Percentiles rank a stretch among this genome's conserved stretches.
Evolutionary conservation across 2,329 filamentous ascomycete species (phyloP).

Genomic region (Venturiaceae sp.): DNA sequence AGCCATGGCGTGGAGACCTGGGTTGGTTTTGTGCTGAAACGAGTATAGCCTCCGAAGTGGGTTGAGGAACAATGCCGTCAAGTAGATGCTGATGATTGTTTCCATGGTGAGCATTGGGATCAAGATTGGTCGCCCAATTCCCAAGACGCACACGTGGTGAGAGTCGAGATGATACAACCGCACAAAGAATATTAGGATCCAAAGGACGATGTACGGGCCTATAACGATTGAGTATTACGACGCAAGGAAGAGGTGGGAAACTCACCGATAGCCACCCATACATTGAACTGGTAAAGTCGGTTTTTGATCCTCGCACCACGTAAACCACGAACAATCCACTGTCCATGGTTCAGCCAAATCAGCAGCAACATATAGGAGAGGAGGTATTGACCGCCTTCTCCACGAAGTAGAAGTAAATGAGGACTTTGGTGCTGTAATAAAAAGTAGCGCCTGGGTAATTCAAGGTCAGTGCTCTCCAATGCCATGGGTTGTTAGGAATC

Average conservation of each 20-base stretch:
- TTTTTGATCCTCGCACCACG: constrained; percentile 44
- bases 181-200: constrained; percentile 50
- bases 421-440: constrained; percentile 55
- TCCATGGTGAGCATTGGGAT: constrained; percentile 54
- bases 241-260: not conserved
- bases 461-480: not conserved
- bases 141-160: constrained; percentile 49
- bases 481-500: not conserved
- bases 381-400: constrained; percentile 47
- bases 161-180: constrained; percentile 46
- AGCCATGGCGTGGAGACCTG: constrained; percentile 40
- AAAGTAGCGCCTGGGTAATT: constrained; percentile 34
- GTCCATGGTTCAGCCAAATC: not conserved
- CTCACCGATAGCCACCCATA: constrained; percentile 45
- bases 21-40: constrained; percentile 36
- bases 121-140: constrained; percentile 49
- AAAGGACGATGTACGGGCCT: constrained; percentile 27
- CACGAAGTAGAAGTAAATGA: constrained; percentile 57
- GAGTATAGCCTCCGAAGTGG: constrained; percentile 48
- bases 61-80: constrained; percentile 54
- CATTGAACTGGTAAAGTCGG: constrained; percentile 52
- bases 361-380: not conserved
- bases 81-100: constrained; percentile 49
- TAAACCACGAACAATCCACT: constrained; percentile 49
- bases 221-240: not conserved